Base-by-base conservation (phyloP, 805 yeast species). In the Kodamaea restingae region DNA sequence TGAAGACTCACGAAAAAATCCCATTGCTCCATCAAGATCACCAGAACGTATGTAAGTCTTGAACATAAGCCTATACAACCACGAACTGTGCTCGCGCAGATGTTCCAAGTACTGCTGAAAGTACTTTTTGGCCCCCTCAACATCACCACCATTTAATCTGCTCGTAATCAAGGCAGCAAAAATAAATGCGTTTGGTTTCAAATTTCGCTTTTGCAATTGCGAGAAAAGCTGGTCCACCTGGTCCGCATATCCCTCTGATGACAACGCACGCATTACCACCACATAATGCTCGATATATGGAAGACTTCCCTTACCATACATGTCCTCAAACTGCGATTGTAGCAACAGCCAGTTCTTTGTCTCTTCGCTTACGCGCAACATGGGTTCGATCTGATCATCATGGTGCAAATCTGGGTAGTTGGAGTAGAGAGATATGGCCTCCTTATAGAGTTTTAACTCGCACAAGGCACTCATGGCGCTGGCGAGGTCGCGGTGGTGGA, bases 211-310 rank as follows among this genome's bases (percentile, higher is more conserved):
- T 4, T 61, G 33, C 21, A 79, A 49, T 49, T 76, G 73, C n/a
- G 60, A 43, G 58, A 68, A 81, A 41, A 84, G 60, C 41, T 53
- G 57, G 18, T 72, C 74, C 8, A 75, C 78, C 52, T 69, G 73
- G 28, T 56, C 68, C 29, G 51, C 58, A 47, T 75, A 78, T 7
- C 76, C 81, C 24, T 63, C 54, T 4, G 51, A 45, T 1, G 85
- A 80, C 43, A 84, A 60, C 0, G 84, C 78, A 38, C 65, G 59
- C 74, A 84, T 79, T 9, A 81, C 78, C 12, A 78, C 71, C 3
- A 74, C 67, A 52, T 83, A 84, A 47, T 83, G 86, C 20, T 55
- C 51, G 21, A 68, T 58, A 35, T 70, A 69, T 1, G 85, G 84
- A 18, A 75, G 56, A 30, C 73, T 63, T 1, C 77, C 80, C n/a